Percentiles rank a stretch among this genome's conserved stretches.
phyloP scores from a whole-genome alignment of 768 basidiomycete species.

The Epithele typhae region DNA sequence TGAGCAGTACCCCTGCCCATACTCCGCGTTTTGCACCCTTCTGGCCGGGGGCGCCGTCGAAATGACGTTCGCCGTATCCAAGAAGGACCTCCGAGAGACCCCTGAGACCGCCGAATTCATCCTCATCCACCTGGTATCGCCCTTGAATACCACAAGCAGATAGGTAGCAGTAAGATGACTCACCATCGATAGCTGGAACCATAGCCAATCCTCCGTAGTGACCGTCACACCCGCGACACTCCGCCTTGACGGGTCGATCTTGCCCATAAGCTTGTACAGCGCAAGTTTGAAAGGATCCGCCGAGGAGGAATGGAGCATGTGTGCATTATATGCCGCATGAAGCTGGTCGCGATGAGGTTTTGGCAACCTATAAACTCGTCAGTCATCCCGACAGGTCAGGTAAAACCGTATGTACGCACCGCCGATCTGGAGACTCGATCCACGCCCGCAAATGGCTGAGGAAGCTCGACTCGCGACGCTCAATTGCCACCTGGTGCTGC shows the following conservation, averaged over 20 bases:
- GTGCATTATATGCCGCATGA: slow-evolving; percentile 75
- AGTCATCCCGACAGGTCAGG: slow-evolving; percentile 30
- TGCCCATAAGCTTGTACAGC: slow-evolving; percentile 92
- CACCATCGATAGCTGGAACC: slow-evolving; percentile 95
- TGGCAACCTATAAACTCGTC: slow-evolving; percentile 49
- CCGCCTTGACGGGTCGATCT: slow-evolving; percentile 77
- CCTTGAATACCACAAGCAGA: background rate
- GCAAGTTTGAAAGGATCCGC: slow-evolving; percentile 96
- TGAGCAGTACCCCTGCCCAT: slow-evolving; percentile 81
- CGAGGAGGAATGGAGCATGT: slow-evolving; percentile 84
- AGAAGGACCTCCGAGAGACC: slow-evolving; percentile 71
- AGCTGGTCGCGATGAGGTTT: slow-evolving; percentile 78
- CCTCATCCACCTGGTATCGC: slow-evolving; percentile 62
- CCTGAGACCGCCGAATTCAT: slow-evolving; percentile 73
- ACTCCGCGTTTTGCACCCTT: slow-evolving; percentile 56
- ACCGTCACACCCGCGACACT: slow-evolving; percentile 80
- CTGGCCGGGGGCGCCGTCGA: slow-evolving; percentile 63
- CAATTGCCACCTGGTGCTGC: slow-evolving; percentile 64
- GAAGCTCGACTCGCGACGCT: slow-evolving; percentile 79
- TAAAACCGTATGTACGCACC: slow-evolving; percentile 37
- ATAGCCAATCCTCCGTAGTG: slow-evolving; percentile 97
- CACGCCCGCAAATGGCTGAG: slow-evolving; percentile 78
- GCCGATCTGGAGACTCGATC: slow-evolving; percentile 76
- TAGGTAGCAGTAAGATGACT: slow-evolving; percentile 23
- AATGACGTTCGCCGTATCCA: slow-evolving; percentile 79